phyloP scores from a whole-genome alignment of 2,329 filamentous ascomycete species.

The Ceratocystis colombiana region DNA sequence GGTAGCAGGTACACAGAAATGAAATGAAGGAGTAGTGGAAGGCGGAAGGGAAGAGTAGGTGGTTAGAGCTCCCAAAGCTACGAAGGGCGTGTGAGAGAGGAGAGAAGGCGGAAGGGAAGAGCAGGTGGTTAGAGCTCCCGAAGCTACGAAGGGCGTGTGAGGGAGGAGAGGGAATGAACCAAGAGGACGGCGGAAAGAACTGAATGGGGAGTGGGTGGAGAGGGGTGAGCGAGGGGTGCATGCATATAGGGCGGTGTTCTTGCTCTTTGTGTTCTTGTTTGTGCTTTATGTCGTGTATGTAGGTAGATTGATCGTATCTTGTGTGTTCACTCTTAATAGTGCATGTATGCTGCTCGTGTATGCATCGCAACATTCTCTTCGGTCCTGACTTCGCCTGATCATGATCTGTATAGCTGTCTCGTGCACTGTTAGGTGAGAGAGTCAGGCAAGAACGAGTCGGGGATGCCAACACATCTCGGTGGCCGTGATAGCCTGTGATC shows the following conservation, averaged over 20 bases:
- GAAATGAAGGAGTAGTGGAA: neutral
- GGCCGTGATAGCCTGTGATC: neutral
- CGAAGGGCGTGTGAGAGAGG: neutral
- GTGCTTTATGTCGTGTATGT: constrained; percentile 5
- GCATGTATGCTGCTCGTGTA: no score
- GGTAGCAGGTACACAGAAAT: neutral
- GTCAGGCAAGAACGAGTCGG: no score
- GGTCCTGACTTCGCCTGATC: no score
- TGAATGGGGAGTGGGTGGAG: neutral
- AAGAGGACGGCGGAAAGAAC: neutral
- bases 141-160: neutral
- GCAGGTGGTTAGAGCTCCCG: neutral
- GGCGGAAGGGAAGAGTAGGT: neutral
- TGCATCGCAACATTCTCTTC: no score
- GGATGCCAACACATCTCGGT: no score
- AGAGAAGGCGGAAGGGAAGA: neutral
- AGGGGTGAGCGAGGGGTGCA: neutral
- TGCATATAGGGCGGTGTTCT: neutral
- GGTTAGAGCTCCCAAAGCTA: neutral
- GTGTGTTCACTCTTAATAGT: no score
- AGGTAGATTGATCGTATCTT: neutral
- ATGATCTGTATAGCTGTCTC: no score
- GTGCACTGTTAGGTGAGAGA: no score
- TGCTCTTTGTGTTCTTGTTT: neutral
- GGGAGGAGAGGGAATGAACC: neutral